Evolutionary conservation across 495 filamentous ascomycete genomes (phyloP).

Genomic region (Entonaema liquescens): DNA sequence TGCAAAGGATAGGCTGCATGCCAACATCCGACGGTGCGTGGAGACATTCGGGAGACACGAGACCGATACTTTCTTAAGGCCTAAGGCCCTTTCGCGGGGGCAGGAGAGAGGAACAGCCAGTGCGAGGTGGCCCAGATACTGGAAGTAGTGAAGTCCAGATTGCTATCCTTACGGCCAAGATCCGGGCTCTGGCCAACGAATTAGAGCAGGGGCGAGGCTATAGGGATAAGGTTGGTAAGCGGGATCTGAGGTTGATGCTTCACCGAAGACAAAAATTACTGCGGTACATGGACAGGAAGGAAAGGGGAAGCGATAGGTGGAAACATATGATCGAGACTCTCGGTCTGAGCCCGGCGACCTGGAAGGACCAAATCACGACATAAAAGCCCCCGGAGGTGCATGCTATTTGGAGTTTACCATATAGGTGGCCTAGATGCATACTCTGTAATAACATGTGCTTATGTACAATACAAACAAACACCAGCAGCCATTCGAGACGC

Average conservation of each 20-base stretch:
- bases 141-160: conserved; percentile 96
- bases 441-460: conserved; percentile 37
- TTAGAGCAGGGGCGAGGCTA: conserved; percentile 62
- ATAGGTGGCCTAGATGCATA: conserved; percentile 40
- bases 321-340: conserved; percentile 80
- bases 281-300: conserved; percentile 84
- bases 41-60: conserved; percentile 88
- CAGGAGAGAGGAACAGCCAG: conserved; percentile 61
- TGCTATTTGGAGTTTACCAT: conserved; percentile 33
- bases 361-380: conserved; percentile 84
- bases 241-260: conserved; percentile 83
- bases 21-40: conserved; percentile 84
- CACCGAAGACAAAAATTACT: conserved; percentile 90
- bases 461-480: conserved; percentile 40
- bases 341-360: conserved; percentile 85
- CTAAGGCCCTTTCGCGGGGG: conserved; percentile 55
- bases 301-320: conserved; percentile 90
- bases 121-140: conserved; percentile 86
- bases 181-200: conserved; percentile 75
- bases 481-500: conserved; percentile 27
- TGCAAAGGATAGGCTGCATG: conserved; percentile 76
- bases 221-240: conserved; percentile 91
- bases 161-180: conserved; percentile 96
- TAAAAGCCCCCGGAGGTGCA: conserved; percentile 48
- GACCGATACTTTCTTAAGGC: conserved; percentile 75